phyloP scores from a whole-genome alignment of 371 early-diverging fungal genomes.

The Coemansia sp. region DNA sequence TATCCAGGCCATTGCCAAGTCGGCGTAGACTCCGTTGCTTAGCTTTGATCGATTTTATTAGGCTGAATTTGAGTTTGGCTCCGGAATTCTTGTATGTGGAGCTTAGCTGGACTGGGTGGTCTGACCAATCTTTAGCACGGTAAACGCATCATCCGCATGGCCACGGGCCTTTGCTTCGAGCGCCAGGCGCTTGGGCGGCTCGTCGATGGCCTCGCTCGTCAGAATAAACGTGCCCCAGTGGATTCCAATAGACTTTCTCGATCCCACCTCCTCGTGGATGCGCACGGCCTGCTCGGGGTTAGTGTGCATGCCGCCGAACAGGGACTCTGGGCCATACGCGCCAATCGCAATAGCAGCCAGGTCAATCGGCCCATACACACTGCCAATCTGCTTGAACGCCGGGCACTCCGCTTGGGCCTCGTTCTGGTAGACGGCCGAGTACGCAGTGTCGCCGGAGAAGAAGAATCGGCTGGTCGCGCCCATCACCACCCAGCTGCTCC shows the following conservation, averaged over 20 bases:
- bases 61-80: too few species aligned
- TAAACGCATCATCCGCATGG: conserved; percentile 17
- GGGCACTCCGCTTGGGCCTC: conserved; percentile 67
- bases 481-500: conserved; percentile 69
- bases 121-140: conserved; percentile 34
- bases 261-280: conserved; percentile 69
- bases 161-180: conserved; percentile 47
- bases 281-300: conserved; percentile 76
- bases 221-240: conserved; percentile 68
- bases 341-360: conserved; percentile 80
- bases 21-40: conserved; percentile 14
- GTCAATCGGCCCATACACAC: conserved; percentile 67
- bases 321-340: conserved; percentile 72
- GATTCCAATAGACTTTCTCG: conserved; percentile 65
- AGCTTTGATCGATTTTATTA: too few species aligned
- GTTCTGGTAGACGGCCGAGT: conserved; percentile 56
- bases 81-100: too few species aligned
- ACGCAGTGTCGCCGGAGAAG: conserved; percentile 78
- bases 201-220: conserved; percentile 68
- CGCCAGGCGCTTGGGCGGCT: conserved; percentile 58
- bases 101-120: conserved; percentile 7
- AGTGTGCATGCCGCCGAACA: conserved; percentile 67
- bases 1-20: conserved; percentile 46
- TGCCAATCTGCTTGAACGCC: conserved; percentile 78
- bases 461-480: conserved; percentile 58